Conservation (phyloP, 2,329 filamentous ascomycete species). For the Trichophyton schoenleinii region DNA sequence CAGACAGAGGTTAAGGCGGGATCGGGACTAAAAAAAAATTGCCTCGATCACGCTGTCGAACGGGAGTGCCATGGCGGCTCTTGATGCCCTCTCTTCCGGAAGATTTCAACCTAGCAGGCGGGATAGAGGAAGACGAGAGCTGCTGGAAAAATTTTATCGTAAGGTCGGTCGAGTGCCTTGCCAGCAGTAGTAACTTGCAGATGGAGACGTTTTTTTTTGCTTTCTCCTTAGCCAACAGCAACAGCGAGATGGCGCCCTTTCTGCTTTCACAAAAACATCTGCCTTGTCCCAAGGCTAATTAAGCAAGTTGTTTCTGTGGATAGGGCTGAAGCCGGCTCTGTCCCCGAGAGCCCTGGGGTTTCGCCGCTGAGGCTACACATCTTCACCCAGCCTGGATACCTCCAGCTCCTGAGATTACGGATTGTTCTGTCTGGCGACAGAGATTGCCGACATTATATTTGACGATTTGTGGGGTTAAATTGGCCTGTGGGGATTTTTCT, state of each 20-base stretch:
- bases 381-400: not conserved
- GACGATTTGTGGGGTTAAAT: not conserved
- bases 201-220: not conserved
- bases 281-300: not conserved
- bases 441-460: not conserved
- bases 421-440: not conserved
- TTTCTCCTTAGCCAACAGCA: not conserved
- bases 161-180: not conserved
- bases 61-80: not conserved
- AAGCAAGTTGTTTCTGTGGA: not conserved
- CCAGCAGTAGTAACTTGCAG: not conserved
- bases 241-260: not conserved
- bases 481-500: not conserved
- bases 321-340: not conserved
- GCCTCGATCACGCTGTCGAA: not conserved
- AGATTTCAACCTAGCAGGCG: not conserved
- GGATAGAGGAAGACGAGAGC: not conserved
- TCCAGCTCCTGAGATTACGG: not conserved
- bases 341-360: not conserved
- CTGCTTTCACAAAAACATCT: not conserved
- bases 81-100: not conserved
- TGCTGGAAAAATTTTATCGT: not conserved
- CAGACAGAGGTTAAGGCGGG: not conserved
- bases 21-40: not conserved
- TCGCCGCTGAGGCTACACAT: not conserved